Base-by-base conservation (phyloP, 1,139 yeast genomes). In the Yamadazyma friedrichii region DNA sequence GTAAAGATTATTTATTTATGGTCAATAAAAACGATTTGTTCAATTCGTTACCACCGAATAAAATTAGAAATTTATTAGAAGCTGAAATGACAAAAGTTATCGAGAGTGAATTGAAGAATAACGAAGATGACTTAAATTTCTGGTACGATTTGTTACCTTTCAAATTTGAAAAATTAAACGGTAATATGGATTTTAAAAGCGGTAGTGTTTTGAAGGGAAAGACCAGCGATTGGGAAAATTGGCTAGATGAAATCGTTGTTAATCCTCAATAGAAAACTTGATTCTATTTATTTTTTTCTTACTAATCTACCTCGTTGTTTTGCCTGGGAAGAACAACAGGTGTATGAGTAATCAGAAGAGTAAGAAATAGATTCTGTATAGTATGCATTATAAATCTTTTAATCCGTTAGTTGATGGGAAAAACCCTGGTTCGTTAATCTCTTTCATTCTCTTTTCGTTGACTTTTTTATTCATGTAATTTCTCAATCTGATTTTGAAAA, bases 11-110 rank as follows among this genome's bases (percentile, higher is more conserved):
- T 39, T 65, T 87, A 43, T 66, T 91, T 50, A 94, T 91, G 24
- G 80, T 91, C 45, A 93, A 91, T 65, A 89, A 89, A 58, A 75
- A 76, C 35, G 98, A 93, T 55, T 75, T 83, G 38, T 93, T 93
- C 65, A 88, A 88, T 50, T 79, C 95, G 13, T 76, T 88, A 48
- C 93, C 94, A 15, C 71, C 82, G 8, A 57, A 63, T 40, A 81
- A 84, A 54, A 74, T 91, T 41, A 74, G 69, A 50, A 66, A 67
- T 17, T 59, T 80, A 33, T 61, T 91, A 42, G 93, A 86, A 54
- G 47, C 58, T 6, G 95, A 87, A 56, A 75, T 91, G 51, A 74
- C 78, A 39, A 73, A 70, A 42, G 67, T 82, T 43, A 73, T 86
- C 44, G 62, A 65, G 54, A 53, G 64, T 71, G 55, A 74, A 62